phyloP scores from a whole-genome alignment of 352 stramenopile genomes.

The Pythium pectinolyticum region DNA sequence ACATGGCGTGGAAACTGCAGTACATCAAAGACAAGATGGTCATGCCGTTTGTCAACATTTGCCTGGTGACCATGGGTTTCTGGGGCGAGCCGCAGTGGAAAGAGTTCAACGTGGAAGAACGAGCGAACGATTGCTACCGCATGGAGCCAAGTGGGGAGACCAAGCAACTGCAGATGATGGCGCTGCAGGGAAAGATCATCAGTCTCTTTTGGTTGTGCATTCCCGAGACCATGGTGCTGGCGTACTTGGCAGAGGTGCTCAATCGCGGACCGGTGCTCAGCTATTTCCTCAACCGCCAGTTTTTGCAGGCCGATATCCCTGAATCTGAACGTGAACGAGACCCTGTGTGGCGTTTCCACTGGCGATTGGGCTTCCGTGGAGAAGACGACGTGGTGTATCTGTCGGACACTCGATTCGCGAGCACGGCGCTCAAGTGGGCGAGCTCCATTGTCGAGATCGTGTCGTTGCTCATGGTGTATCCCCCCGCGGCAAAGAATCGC shows the following conservation, averaged over 20 bases:
- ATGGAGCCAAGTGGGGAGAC: conserved; percentile 58
- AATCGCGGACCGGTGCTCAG: conserved; percentile 57
- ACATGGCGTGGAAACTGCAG: conserved; percentile 53
- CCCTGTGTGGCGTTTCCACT: conserved; percentile 49
- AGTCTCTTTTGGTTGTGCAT: conserved; percentile 66
- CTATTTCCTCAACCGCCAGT: conserved; percentile 64
- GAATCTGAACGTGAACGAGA: conserved; percentile 55
- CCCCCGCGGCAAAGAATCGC: conserved; percentile 9
- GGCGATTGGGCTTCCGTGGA: conserved; percentile 29
- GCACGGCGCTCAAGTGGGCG: conserved; percentile 49
- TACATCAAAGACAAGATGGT: conserved; percentile 64
- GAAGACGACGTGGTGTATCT: conserved; percentile 58
- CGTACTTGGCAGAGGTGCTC: conserved; percentile 54
- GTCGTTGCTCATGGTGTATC: conserved; percentile 41
- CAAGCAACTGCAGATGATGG: conserved; percentile 76
- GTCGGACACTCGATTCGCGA: conserved; percentile 48
- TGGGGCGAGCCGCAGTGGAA: conserved; percentile 53
- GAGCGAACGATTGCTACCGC: conserved; percentile 52
- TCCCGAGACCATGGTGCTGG: conserved; percentile 43
- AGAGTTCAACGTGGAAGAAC: conserved; percentile 58
- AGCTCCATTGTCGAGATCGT: conserved; percentile 52
- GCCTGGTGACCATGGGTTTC: conserved; percentile 43
- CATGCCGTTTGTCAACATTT: conserved; percentile 50
- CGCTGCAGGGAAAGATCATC: conserved; percentile 61
- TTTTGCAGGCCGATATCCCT: conserved; percentile 56